Evolutionary conservation across 2,329 filamentous ascomycete genomes (phyloP).

Genomic region (Penicillium sclerotigenum): DNA sequence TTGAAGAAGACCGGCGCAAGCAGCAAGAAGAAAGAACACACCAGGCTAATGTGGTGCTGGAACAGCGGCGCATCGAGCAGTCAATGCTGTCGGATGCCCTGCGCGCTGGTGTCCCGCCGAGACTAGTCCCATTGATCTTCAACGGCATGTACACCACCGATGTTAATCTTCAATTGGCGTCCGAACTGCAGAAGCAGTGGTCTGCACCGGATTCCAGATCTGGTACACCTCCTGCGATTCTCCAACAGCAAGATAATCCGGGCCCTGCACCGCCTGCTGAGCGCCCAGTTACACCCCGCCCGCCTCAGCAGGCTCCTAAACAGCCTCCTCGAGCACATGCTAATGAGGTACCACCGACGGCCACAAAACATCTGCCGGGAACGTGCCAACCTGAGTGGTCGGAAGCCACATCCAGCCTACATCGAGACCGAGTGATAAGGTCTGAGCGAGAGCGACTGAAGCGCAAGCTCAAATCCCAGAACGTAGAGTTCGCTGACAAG

Average conservation of each 20-base stretch:
- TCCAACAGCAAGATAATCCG: background rate
- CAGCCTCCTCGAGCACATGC: background rate
- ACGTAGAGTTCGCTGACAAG: background rate
- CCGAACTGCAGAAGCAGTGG: background rate
- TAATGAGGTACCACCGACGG: background rate
- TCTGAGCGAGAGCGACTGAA: background rate
- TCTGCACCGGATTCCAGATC: background rate
- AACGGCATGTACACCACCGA: background rate
- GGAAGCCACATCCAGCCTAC: background rate
- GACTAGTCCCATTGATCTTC: constrained; percentile 72
- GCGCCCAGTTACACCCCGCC: background rate
- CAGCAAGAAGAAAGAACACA: constrained; percentile 70
- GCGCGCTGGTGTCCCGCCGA: constrained; percentile 66
- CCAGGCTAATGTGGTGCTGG: constrained; percentile 63
- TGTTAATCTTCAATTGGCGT: background rate
- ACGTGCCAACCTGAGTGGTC: background rate
- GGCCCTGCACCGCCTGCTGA: no score
- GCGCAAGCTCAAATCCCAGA: background rate
- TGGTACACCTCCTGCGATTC: background rate
- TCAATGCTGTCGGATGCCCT: constrained; percentile 69
- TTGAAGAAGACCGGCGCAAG: constrained; percentile 62
- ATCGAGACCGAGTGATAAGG: background rate
- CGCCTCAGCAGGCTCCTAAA: background rate
- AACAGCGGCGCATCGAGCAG: constrained; percentile 70
- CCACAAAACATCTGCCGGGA: background rate